phyloP scores from a whole-genome alignment of 768 basidiomycete genomes.

The Hypholoma fasciculare region DNA sequence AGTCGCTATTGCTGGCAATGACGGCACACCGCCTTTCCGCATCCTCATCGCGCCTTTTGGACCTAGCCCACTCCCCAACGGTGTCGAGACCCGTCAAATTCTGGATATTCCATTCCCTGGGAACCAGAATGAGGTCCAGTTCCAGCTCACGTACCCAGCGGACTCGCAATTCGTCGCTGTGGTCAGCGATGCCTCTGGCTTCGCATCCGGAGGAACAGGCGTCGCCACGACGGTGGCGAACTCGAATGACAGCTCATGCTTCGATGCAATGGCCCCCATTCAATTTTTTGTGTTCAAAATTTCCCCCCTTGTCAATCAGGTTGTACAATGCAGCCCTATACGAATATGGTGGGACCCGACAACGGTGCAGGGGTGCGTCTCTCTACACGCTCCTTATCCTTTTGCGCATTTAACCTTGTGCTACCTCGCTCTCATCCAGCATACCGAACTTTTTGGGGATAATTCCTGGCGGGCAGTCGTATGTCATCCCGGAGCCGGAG shows the following conservation, averaged over 20 bases:
- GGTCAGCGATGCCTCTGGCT: constrained; percentile 43
- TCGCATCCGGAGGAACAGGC: constrained; percentile 77
- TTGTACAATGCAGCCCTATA: constrained; percentile 63
- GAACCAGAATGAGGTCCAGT: constrained; percentile 38
- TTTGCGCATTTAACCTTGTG: no score
- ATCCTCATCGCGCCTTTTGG: constrained; percentile 71
- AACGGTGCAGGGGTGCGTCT: constrained; percentile 51
- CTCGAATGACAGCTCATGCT: constrained; percentile 61
- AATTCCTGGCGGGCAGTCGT: constrained; percentile 80
- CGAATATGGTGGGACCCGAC: constrained; percentile 66
- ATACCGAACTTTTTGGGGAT: constrained; percentile 63
- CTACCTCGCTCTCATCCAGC: constrained; percentile 28
- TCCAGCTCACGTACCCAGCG: constrained; percentile 63
- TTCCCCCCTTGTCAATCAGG: constrained; percentile 56
- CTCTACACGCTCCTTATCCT: neutral
- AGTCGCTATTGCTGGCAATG: constrained; percentile 51
- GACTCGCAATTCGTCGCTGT: constrained; percentile 76
- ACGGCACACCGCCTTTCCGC: constrained; percentile 66
- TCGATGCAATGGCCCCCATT: constrained; percentile 47
- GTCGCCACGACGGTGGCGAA: constrained; percentile 54
- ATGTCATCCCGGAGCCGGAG: constrained; percentile 51
- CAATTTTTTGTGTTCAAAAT: constrained; percentile 54
- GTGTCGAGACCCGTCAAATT: constrained; percentile 63
- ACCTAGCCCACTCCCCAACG: constrained; percentile 56
- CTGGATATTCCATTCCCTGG: constrained; percentile 53